phyloP scores from a whole-genome alignment of 495 filamentous ascomycete genomes.

The Aspergillus homomorphus region DNA sequence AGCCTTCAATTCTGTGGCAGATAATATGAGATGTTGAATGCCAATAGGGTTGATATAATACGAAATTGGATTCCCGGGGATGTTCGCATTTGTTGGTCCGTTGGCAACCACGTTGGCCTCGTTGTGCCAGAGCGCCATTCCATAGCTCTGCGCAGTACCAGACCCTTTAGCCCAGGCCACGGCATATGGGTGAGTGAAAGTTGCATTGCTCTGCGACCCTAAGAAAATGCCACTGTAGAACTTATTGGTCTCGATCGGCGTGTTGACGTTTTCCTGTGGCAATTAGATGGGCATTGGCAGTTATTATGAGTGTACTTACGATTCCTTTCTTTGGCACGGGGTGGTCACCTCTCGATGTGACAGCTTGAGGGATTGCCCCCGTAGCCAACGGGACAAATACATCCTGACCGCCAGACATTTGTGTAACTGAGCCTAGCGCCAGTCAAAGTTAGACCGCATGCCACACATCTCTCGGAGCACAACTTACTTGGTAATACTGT shows the following conservation, averaged over 20 bases:
- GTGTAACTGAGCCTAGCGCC: slow-evolving; percentile 5
- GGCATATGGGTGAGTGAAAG: slow-evolving; percentile 85
- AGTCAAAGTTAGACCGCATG: neutral
- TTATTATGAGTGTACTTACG: slow-evolving; percentile 35
- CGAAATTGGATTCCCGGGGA: slow-evolving; percentile 55
- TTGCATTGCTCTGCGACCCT: slow-evolving; percentile 63
- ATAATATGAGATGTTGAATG: slow-evolving; percentile 75
- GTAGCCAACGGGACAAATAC: slow-evolving; percentile 60
- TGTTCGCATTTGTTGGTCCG: slow-evolving; percentile 46
- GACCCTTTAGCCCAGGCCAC: slow-evolving; percentile 71
- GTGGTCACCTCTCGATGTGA: slow-evolving; percentile 51
- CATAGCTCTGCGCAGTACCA: slow-evolving; percentile 67
- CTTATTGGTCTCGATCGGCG: slow-evolving; percentile 77
- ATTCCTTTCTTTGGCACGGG: slow-evolving; percentile 48
- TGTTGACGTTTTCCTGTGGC: slow-evolving; percentile 35
- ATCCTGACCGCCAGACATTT: slow-evolving; percentile 38
- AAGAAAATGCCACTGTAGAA: slow-evolving; percentile 91
- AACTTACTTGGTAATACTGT: neutral
- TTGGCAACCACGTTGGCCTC: slow-evolving; percentile 62
- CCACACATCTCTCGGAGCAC: neutral
- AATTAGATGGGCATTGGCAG: slow-evolving; percentile 9
- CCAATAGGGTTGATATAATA: slow-evolving; percentile 84
- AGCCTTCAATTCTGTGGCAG: slow-evolving; percentile 65
- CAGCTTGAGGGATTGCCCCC: slow-evolving; percentile 51
- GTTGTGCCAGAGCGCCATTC: slow-evolving; percentile 70